Evolutionary conservation across 345 rosid species (phyloP).

Genomic region (Murraya paniculata): DNA sequence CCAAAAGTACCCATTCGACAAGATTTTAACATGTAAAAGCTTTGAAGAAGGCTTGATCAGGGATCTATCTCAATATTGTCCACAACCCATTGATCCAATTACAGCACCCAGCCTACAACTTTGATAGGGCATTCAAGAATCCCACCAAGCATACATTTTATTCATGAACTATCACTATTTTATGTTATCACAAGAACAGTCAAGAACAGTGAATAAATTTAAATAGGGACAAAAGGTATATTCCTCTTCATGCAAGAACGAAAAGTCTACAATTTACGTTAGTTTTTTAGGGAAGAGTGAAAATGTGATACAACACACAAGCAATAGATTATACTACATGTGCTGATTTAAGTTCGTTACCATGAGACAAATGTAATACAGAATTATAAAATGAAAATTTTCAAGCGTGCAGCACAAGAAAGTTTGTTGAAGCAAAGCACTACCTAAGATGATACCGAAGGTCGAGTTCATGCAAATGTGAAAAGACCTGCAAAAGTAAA

Average conservation of each 20-base stretch:
- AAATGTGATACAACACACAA: background rate
- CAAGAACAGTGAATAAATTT: background rate
- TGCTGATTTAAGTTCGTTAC: background rate
- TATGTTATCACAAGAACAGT: background rate
- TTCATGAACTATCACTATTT: background rate
- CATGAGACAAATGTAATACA: background rate
- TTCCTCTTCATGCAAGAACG: background rate
- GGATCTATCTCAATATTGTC: background rate
- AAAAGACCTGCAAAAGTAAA: slow-evolving; percentile 61
- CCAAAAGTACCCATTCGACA: background rate
- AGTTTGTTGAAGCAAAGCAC: slow-evolving; percentile 7
- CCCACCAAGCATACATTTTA: background rate
- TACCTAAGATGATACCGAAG: slow-evolving; percentile 93
- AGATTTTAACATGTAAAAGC: background rate
- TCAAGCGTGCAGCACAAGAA: background rate
- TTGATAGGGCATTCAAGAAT: background rate
- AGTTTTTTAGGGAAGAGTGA: background rate
- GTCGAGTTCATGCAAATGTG: slow-evolving; percentile 93
- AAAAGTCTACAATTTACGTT: background rate
- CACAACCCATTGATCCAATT: background rate
- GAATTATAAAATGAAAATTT: background rate
- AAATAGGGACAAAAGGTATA: background rate
- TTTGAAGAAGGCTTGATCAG: background rate
- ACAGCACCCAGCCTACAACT: background rate
- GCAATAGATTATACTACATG: background rate